Percentiles rank a stretch among this genome's conserved stretches.
Evolutionary conservation across 108 stramenopile species (phyloP).

Genomic region (Schizochytrium sp.): DNA sequence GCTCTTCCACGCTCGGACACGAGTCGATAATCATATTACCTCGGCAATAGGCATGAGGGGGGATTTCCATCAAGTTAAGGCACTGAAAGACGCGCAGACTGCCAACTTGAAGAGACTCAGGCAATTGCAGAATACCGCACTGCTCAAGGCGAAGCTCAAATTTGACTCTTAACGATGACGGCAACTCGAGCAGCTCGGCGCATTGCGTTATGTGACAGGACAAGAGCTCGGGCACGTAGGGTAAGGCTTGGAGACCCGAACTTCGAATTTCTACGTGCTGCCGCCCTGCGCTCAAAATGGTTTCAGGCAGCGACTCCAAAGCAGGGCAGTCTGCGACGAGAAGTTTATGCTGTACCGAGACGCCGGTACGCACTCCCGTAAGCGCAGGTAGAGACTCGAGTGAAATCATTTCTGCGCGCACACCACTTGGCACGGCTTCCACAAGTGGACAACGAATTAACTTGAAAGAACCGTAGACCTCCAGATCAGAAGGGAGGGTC

Average conservation of each 20-base stretch:
- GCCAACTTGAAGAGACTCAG: neutral
- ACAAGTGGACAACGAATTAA: too few relatives aligned
- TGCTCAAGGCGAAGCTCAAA: neutral
- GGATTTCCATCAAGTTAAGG: neutral
- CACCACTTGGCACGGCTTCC: too few relatives aligned
- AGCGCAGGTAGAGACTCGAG: too few relatives aligned
- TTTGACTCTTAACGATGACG: neutral
- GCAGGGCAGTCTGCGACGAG: too few relatives aligned
- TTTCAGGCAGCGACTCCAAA: too few relatives aligned
- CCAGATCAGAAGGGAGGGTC: too few relatives aligned
- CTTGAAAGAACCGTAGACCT: too few relatives aligned
- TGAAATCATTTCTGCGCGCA: too few relatives aligned
- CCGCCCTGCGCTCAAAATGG: neutral
- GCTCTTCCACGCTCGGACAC: neutral
- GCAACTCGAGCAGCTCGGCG: neutral
- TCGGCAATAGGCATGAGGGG: neutral
- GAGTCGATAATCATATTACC: neutral
- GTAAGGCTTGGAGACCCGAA: neutral
- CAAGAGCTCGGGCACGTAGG: neutral
- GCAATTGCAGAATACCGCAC: neutral
- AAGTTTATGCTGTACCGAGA: too few relatives aligned
- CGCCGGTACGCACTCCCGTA: too few relatives aligned
- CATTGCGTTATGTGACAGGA: neutral
- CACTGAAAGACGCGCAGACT: neutral
- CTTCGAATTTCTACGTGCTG: neutral